Percentiles rank a stretch among this genome's conserved stretches.
Conservation (phyloP, 2,329 filamentous ascomycete genomes). For the Colletotrichum incanum region DNA sequence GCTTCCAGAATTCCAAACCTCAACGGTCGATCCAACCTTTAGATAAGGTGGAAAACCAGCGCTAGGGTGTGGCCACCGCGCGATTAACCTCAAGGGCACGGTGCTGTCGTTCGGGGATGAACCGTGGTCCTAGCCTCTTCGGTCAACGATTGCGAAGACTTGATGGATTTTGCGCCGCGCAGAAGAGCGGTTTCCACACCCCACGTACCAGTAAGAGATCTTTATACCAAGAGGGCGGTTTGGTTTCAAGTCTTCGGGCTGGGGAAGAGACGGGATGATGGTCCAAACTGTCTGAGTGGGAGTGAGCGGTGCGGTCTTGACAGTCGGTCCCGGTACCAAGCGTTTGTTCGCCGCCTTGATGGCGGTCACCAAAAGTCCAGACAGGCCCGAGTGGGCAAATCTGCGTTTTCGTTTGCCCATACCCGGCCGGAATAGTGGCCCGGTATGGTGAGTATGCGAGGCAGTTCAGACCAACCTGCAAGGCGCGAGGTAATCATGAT, state of each 20-base stretch:
- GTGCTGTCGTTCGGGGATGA: conserved; percentile 37
- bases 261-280: conserved; percentile 27
- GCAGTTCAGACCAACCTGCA: conserved; percentile 31
- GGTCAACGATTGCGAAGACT: conserved; percentile 25
- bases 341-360: conserved; percentile 20
- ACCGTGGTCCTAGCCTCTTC: conserved; percentile 28
- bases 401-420: conserved; percentile 10
- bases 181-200: background rate
- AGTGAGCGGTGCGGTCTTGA: conserved; percentile 30
- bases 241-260: conserved; percentile 36
- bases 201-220: conserved; percentile 25
- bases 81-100: conserved; percentile 31
- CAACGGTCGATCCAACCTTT: conserved; percentile 33
- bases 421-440: conserved; percentile 8
- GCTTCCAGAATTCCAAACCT: conserved; percentile 27
- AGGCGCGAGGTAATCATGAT: conserved; percentile 19
- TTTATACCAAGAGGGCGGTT: conserved; percentile 40
- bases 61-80: conserved; percentile 10
- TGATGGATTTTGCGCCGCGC: conserved; percentile 29
- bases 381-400: conserved; percentile 13
- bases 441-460: conserved; percentile 16
- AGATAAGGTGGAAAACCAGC: conserved; percentile 28
- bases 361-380: conserved; percentile 17
- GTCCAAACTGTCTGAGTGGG: conserved; percentile 34
- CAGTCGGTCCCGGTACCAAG: conserved; percentile 32